Base-by-base conservation (phyloP, 1,284 basidiomycete species). In the Microbotryomycetes sp. region DNA sequence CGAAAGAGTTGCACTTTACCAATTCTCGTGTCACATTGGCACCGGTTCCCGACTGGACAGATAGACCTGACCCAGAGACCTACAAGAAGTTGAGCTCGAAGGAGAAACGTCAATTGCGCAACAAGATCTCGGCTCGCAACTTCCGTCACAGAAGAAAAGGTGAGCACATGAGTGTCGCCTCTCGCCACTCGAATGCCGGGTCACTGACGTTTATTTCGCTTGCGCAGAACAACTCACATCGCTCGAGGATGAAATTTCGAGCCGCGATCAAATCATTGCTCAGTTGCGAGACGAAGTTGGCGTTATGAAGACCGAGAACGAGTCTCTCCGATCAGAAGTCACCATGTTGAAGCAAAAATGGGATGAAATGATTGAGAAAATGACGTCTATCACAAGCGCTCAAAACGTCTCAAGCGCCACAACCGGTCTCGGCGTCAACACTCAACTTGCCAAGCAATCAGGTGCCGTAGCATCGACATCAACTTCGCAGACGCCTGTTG, bases 61-160 rank as follows among this genome's bases (percentile, higher is more conserved):
- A 73, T 59, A 62, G 65, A 59, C 89, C 88, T 1, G 84, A 85
- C 19, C 87, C 92, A 0, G 92, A 97, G 71, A 92, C 94, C 71
- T 97, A 97, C 80, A 87, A 89, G 77, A 96, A 92, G 78, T 88
- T 98, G 81, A 85, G 84, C 22, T 88, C 85, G 74, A 97, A 97
- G 79, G 93, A 97, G 79, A 97, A 97, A 78, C 80, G 94, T 19
- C 94, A 97, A 77, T 80, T 97, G 46, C 79, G 94, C 61, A 97
- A 97, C 80, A 97, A 97, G 84, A 93, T 97, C 66, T 89, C 86
- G 69, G 94, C 94, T 1, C 81, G 93, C 63, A 96, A 94, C 74
- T 97, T 97, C 79, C 81, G 94, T 30, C 89, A 92, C 31, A 81
- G 94, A 52, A 82, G 93, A 77, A 97, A 97, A 80, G 88, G 88